These are phyloP conservation scores for Boletus sp. DNA, from an alignment of 768 basidiomycete genomes.

Conservation along the genomic window DNA sequence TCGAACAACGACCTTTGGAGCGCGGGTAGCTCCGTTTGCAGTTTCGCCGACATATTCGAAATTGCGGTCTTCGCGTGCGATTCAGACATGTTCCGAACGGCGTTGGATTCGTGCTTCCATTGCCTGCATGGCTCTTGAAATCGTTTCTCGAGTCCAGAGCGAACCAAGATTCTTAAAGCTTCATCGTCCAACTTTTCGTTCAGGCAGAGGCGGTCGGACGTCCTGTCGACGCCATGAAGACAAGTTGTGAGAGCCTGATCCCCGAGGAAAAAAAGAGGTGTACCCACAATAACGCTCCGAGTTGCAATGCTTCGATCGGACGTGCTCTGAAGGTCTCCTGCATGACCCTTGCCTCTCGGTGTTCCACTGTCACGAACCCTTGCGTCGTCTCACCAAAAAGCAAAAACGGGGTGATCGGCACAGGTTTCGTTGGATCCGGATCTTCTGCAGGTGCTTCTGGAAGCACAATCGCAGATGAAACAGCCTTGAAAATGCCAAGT, in stretches of 20 bases:
- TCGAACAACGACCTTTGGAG: constrained; percentile 23
- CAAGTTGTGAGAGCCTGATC: neutral
- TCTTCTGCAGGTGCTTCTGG: constrained; percentile 6
- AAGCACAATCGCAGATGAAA: constrained; percentile 11
- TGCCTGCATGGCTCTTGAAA: constrained; percentile 19
- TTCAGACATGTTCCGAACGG: neutral
- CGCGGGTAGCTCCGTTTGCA: constrained; percentile 1
- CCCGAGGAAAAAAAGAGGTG: neutral
- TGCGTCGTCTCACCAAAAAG: constrained; percentile 40
- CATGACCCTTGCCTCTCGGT: constrained; percentile 11
- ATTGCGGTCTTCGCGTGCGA: neutral
- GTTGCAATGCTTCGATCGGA: constrained; percentile 1
- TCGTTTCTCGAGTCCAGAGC: constrained; percentile 28
- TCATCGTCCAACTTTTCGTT: constrained; percentile 23
- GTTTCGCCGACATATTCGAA: neutral
- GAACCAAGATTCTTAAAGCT: constrained; percentile 26
- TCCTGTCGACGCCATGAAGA: constrained; percentile 8
- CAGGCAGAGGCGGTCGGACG: constrained; percentile 22
- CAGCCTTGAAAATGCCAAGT: neutral
- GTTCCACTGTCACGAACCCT: constrained; percentile 37
- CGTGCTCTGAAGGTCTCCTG: neutral
- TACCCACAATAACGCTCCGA: constrained; percentile 22
- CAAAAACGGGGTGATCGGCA: constrained; percentile 25
- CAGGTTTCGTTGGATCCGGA: constrained; percentile 1
- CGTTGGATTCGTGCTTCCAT: constrained; percentile 19